Conservation (phyloP, 345 rosid species). For the Pistacia integerrima region DNA sequence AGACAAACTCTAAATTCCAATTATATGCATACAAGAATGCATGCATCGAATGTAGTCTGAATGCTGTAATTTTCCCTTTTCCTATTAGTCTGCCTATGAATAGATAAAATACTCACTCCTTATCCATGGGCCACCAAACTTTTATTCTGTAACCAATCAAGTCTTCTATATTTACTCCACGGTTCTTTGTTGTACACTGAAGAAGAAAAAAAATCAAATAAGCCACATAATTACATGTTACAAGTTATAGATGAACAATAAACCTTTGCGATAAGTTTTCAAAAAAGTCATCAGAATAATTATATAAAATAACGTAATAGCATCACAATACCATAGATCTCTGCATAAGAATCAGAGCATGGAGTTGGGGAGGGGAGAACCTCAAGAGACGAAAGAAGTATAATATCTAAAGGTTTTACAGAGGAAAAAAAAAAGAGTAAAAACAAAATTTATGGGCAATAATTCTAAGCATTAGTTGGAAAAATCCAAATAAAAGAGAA, state of each 20-base stretch:
- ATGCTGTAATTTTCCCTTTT: not conserved
- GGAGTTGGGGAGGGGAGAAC: not conserved
- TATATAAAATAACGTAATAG: not conserved
- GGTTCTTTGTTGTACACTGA: slow-evolving; percentile 70
- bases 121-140: slow-evolving; percentile 99
- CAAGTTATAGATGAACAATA: not conserved
- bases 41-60: not conserved
- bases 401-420: not conserved
- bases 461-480: not conserved
- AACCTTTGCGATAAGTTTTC: not conserved
- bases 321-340: not conserved
- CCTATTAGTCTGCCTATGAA: not conserved
- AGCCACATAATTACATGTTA: slow-evolving; percentile 20
- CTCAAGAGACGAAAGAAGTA: not conserved
- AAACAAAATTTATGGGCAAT: not conserved
- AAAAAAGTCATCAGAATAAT: not conserved
- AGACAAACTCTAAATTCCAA: not conserved
- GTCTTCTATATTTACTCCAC: slow-evolving; percentile 57
- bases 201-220: slow-evolving; percentile 20
- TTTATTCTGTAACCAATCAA: slow-evolving; percentile 83
- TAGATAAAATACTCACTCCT: slow-evolving; percentile 56
- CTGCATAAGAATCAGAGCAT: not conserved
- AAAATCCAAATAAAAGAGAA: not conserved
- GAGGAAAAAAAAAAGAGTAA: not conserved
- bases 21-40: not conserved